These are phyloP conservation scores for Penicilliopsis zonata DNA, from an alignment of 495 filamentous ascomycete genomes.

Conservation along the genomic window DNA sequence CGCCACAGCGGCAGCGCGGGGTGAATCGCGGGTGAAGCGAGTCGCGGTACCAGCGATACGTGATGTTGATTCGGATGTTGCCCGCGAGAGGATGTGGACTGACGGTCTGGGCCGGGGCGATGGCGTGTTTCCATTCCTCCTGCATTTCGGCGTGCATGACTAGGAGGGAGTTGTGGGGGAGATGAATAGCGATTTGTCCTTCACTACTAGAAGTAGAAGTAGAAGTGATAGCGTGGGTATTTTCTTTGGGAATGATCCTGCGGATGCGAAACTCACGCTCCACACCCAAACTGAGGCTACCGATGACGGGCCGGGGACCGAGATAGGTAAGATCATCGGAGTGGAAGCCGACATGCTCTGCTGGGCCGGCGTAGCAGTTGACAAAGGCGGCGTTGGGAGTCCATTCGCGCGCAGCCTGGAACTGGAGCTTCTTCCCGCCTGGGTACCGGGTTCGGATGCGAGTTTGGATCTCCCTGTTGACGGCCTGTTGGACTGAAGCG, in stretches of 20 bases:
- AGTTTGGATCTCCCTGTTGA: conserved; percentile 59
- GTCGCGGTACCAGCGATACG: conserved; percentile 76
- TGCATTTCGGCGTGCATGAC: conserved; percentile 87
- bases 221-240: conserved; percentile 5
- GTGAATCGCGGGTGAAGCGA: conserved; percentile 57
- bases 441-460: conserved; percentile 54
- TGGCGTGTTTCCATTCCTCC: conserved; percentile 48
- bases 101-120: conserved; percentile 59
- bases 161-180: conserved; percentile 86
- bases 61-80: conserved; percentile 78
- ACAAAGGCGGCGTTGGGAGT: conserved; percentile 82
- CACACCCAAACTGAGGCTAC: conserved; percentile 80
- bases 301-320: conserved; percentile 78
- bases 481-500: conserved; percentile 50
- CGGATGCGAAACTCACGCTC: conserved; percentile 83
- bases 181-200: conserved; percentile 81
- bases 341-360: conserved; percentile 81
- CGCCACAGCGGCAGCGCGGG: conserved; percentile 49
- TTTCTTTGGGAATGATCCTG: conserved; percentile 43
- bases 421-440: conserved; percentile 57
- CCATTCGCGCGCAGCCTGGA: conserved; percentile 65
- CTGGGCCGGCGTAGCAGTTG: conserved; percentile 76
- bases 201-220: conserved; percentile 42
- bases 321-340: conserved; percentile 88
- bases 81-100: conserved; percentile 74